Evolutionary conservation across 257 asterid genomes (phyloP), one percentile per base, ranked within the genome.

Genomic region (Solanum medicagineum): DNA sequence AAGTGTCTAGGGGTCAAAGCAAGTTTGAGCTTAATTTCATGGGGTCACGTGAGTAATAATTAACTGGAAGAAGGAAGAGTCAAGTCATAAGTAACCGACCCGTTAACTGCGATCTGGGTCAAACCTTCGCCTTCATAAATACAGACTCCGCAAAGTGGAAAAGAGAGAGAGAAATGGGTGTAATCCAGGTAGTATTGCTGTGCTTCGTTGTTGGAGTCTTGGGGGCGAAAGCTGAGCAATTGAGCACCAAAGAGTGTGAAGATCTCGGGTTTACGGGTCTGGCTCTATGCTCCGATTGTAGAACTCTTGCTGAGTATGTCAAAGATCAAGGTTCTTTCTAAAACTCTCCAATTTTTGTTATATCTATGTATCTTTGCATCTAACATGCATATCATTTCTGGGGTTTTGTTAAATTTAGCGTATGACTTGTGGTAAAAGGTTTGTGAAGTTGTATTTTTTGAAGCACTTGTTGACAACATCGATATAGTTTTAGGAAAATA

Each of bases 211-310:
- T 77, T 53, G 83, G 83, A 15, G 17, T 51, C 51, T 51, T 49
- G 3, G 83, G 65, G 92, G 87, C 75, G 71, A 92, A 92, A 29
- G 92, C 90, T 68, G 91, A 89, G 71, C 89, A 91, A 53, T 87
- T 94, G 19, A 93, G 93, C 91, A 88, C 94, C 40, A 94, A 91
- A 87, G 95, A 93, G 86, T 94, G 99, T 85, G 98, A 93, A 87
- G 85, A 85, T 77, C 85, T 94, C 55, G 99, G 99, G 22, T 96
- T 96, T 87, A 91, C 95, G 32, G 99, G 98, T 32, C 95, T 93
- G 36, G 99, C 97, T 85, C 94, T 94, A 81, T 94, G 98, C 89
- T 94, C 99, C 77, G 98, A 94, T 83, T 94, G 99, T 87, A 94
- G 90, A 82, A 90, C 98, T 40, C 93, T 96, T 70, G 91, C 94